Conservation (phyloP, 2,329 filamentous ascomycete species). For the Aspergillus aculeatus region DNA sequence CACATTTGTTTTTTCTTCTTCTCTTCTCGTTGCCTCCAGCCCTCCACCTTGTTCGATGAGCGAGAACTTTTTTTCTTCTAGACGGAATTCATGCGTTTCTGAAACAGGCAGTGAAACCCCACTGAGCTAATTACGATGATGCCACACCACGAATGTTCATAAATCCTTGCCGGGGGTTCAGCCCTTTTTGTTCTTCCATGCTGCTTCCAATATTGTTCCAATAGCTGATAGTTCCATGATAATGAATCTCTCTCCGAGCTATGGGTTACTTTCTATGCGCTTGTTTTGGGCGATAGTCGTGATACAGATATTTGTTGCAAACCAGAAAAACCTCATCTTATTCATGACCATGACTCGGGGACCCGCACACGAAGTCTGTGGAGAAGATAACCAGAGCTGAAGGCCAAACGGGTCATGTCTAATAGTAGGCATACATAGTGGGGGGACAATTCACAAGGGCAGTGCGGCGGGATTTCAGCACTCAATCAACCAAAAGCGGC, state of each 20-base stretch:
- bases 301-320: no score
- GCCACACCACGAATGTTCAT: constrained; percentile 10
- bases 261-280: neutral
- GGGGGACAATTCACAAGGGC: neutral
- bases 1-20: neutral
- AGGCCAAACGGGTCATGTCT: neutral
- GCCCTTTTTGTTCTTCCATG: constrained; percentile 10
- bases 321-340: neutral
- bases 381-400: neutral
- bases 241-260: neutral
- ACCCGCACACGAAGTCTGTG: neutral
- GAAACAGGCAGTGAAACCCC: constrained; percentile 16
- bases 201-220: constrained; percentile 1
- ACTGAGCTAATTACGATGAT: constrained; percentile 15
- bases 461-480: neutral
- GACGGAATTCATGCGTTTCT: constrained; percentile 15
- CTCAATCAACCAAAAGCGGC: neutral
- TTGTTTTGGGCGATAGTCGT: no score
- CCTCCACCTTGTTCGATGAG: constrained; percentile 6
- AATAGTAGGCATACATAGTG: neutral
- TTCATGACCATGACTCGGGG: neutral
- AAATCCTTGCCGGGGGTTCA: neutral
- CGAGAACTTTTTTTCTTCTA: constrained; percentile 13
- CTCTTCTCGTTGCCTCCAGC: constrained; percentile 7
- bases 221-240: neutral